Evolutionary conservation across 495 filamentous ascomycete genomes (phyloP), one percentile per base, ranked within the genome.

Genomic region (Neurospora sp.): DNA sequence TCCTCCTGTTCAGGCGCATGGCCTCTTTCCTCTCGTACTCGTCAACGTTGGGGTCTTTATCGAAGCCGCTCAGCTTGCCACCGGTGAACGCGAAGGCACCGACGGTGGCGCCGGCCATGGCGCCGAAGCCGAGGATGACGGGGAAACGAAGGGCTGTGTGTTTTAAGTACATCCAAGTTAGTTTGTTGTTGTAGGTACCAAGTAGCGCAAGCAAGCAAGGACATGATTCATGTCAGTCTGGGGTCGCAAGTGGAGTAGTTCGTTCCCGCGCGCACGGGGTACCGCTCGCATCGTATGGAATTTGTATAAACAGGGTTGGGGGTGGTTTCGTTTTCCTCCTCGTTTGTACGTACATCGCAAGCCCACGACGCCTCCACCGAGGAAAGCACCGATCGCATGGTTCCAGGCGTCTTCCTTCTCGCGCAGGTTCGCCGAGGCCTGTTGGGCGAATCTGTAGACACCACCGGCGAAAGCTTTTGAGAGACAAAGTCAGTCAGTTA

Each of bases 1-100:
- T 86, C 80, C 94, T 86, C 77, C 90, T 88, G 75, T 88, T 90
- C 85, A 87, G 90, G 77, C 94, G 88, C 78, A 97, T 73, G 69
- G 86, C 81, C 78, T 96, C 88, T 79, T 95, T 94, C 77, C 90
- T 86, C 73, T 91, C 90, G 74, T 91, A 94, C 77, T 97, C 92
- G 78, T 98, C 95, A 71, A 90, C 85, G 20, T 86, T 82, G 0
- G 80, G 81, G 68, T 91, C 86, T 70, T 77, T 76, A 73, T 84
- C 83, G 76, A 82, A 81, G 74, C 88, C 88, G 59, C 88, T 90
- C 3, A 84, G 85, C 47, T 92, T 82, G 73, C 91, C 93, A 53
- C 94, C 94, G 4, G 91, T 92, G 83, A 89, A 97, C 73, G 93
- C 89, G 80, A 90, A 96, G 18, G 87, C 84, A 44, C 87, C 88